Percentiles rank a stretch among this genome's conserved stretches.
Conservation (phyloP, 768 basidiomycete species). For the Erythrobasidium yunnanense region DNA sequence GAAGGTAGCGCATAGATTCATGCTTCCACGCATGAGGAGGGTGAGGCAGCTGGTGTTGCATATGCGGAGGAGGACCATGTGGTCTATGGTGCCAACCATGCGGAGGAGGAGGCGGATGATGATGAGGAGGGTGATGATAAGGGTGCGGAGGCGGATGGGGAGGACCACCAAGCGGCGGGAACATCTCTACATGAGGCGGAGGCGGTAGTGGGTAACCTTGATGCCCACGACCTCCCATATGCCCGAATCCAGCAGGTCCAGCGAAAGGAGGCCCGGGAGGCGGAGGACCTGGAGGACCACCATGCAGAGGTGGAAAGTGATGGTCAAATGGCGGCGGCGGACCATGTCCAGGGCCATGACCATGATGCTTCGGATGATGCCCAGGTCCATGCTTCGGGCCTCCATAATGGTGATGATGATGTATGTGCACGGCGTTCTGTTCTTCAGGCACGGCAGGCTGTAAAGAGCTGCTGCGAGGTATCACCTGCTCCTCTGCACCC, state of each 20-base stretch:
- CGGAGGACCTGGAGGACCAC: neutral
- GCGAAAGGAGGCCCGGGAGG: neutral
- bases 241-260: neutral
- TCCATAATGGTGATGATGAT: neutral
- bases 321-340: neutral
- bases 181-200: neutral
- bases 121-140: neutral
- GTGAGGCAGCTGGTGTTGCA: neutral
- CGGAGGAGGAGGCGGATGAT: neutral
- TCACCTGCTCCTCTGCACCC: too few relatives aligned
- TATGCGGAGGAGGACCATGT: neutral
- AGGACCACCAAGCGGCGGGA: neutral
- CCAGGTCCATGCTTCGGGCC: neutral
- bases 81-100: neutral
- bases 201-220: neutral
- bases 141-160: neutral
- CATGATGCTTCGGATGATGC: neutral
- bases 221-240: neutral
- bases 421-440: neutral
- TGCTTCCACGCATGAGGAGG: conserved; percentile 75
- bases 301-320: neutral
- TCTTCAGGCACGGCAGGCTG: neutral
- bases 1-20: conserved; percentile 50
- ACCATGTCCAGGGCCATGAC: neutral
- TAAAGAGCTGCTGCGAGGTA: too few relatives aligned